Conservation (phyloP, 2,329 filamentous ascomycete species). For the Ustulina deusta region DNA sequence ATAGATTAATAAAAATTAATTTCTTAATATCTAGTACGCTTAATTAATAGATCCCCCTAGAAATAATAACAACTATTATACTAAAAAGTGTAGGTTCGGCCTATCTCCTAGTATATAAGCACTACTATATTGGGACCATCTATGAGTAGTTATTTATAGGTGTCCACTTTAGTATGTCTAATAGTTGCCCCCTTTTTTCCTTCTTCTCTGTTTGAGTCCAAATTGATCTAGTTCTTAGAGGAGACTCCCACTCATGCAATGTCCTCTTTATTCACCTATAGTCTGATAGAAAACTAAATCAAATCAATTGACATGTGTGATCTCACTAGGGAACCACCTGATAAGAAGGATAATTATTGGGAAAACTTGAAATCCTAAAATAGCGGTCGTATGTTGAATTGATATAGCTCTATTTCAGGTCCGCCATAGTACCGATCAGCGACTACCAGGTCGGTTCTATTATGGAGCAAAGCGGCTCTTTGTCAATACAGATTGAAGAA, state of each 20-base stretch:
- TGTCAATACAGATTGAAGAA: not conserved
- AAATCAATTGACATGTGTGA: not conserved
- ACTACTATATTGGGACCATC: no score
- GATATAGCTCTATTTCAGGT: conserved; percentile 36
- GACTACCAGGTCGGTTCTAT: conserved; percentile 50
- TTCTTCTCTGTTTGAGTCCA: not conserved
- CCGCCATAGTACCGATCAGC: conserved; percentile 39
- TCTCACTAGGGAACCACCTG: not conserved
- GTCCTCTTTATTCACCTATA: no score
- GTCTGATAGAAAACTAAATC: not conserved
- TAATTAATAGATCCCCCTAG: no score
- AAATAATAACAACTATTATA: no score
- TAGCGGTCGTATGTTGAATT: conserved; percentile 15
- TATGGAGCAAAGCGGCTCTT: conserved; percentile 48
- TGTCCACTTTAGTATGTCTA: no score
- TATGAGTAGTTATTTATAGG: no score
- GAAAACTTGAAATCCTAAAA: not conserved
- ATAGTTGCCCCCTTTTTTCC: no score
- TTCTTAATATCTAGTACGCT: no score
- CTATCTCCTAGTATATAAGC: no score
- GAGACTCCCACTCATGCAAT: not conserved
- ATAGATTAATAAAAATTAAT: no score
- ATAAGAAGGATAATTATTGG: not conserved
- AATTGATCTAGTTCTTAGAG: not conserved
- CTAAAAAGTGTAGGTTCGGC: no score